Evolutionary conservation across 192 early-diverging fungal genomes (phyloP).

Genomic region (Phycomyces blakesleeanus): DNA sequence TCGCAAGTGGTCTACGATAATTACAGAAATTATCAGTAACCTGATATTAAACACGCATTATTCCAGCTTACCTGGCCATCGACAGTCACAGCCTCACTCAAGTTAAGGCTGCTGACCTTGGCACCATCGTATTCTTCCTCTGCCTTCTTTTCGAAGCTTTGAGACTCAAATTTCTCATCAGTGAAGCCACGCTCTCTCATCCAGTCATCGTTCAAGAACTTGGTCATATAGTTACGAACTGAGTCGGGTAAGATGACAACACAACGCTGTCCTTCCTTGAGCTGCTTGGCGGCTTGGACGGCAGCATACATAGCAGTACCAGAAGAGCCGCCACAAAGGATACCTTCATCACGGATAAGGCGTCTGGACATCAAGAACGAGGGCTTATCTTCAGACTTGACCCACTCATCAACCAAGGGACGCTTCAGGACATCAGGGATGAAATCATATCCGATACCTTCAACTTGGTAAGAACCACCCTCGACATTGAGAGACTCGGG

Average conservation of each 20-base stretch:
- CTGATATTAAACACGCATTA: background rate
- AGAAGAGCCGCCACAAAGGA: constrained; percentile 94
- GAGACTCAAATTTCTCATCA: constrained; percentile 68
- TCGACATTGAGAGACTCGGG: constrained; percentile 76
- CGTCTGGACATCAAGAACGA: constrained; percentile 94
- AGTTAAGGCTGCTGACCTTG: constrained; percentile 73
- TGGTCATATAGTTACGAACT: constrained; percentile 99
- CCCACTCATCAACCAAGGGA: constrained; percentile 84
- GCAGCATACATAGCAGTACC: constrained; percentile 91
- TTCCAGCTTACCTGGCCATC: constrained; percentile 47
- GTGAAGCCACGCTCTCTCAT: constrained; percentile 88
- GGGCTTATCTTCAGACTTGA: constrained; percentile 95
- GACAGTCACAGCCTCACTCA: constrained; percentile 85
- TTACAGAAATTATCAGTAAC: constrained; percentile 1
- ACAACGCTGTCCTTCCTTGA: constrained; percentile 85
- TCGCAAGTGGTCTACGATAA: constrained; percentile 49
- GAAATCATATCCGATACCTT: constrained; percentile 99
- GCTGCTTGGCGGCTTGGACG: constrained; percentile 74
- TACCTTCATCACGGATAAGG: constrained; percentile 94
- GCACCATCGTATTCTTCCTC: constrained; percentile 78
- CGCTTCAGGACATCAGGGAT: constrained; percentile 90
- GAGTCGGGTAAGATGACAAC: constrained; percentile 97
- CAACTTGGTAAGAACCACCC: constrained; percentile 80
- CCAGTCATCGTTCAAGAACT: constrained; percentile 98
- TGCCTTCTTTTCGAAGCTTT: constrained; percentile 60